Evolutionary conservation across 2,329 filamentous ascomycete genomes (phyloP), one percentile per base, ranked within the genome.

Genomic region (Xylaria hypoxylon): DNA sequence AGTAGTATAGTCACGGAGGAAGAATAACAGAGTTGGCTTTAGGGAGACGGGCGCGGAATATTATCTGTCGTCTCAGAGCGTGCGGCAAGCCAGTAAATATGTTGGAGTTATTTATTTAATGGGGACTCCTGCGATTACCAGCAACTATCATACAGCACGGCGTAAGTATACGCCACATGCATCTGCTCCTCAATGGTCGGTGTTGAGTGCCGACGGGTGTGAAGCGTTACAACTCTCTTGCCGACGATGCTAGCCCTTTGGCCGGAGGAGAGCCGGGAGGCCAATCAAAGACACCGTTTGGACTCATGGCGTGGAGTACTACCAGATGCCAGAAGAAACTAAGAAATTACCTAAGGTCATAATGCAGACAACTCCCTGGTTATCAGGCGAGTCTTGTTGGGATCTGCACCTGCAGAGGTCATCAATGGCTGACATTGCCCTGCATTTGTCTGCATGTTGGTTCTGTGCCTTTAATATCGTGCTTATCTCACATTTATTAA

Each of bases 401-500:
- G 40, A 57, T 51, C 53, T 58, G 50, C 42, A 42, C 26, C 42
- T 17, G 19, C 10, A 38, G 5, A 19, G 51, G 38, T 24, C 57
- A 53, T 44, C 52, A 61, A 61, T 61, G 22, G 57, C 44, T 65
- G 57, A 57, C 44, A 50, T 62, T 19, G 22, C 17, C n/a, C 19
- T 52, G 28, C 33, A 55, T 40, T 26, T 38, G 24, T 51, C 15
- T 45, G 56, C 55, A 56, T 28, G 31, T 48, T 50, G n/a, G 24
- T 11, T 56, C 15, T 24, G 8, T 11, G 13, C 8, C 35, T 26
- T 35, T 35, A 19, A 56, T 24, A 33, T 58, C 3, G 24, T 62
- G 63, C 63, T 65, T 65, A 65, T 59, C 45, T 58, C 59, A 65
- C 15, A 40, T 52, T 65, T 62, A 62, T 58, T 59, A 65, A 65